Conservation (phyloP, 345 rosid species). For the Garcia nutans region DNA sequence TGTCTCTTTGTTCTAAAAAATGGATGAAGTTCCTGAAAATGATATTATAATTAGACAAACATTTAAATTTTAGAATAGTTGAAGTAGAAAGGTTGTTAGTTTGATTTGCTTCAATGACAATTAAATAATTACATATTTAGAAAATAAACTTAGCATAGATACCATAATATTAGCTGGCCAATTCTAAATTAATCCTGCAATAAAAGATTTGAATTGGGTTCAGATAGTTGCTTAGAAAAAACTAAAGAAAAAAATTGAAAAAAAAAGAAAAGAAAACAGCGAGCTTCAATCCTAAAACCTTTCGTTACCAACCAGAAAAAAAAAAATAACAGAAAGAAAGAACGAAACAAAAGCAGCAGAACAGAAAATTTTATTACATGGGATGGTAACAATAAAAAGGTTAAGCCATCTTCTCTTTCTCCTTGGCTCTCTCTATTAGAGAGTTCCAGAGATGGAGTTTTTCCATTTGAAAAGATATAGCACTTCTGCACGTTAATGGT, state of each 20-base stretch:
- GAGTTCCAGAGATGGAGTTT: constrained; percentile 37
- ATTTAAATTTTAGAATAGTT: neutral
- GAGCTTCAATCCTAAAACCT: neutral
- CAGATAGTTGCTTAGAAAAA: neutral
- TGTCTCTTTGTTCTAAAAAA: neutral
- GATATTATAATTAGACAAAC: neutral
- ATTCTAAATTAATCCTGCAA: constrained; percentile 3
- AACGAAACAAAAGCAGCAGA: constrained; percentile 1
- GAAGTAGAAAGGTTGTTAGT: neutral
- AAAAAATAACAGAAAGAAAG: neutral
- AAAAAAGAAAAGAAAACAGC: neutral
- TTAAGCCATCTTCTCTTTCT: constrained; percentile 21
- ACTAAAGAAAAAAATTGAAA: too few species aligned
- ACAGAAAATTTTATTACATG: neutral
- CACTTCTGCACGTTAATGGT: constrained; percentile 7
- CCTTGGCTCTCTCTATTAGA: constrained; percentile 47
- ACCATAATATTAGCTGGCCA: constrained; percentile 9
- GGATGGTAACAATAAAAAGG: constrained; percentile 16
- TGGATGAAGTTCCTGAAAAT: neutral
- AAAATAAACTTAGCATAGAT: neutral
- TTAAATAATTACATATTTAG: neutral
- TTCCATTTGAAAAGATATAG: neutral
- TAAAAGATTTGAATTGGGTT: neutral
- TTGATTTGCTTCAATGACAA: constrained; percentile 1
- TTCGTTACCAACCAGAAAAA: neutral